phyloP scores from a whole-genome alignment of 2,329 filamentous ascomycete genomes.

The Pyricularia pennisetigena region DNA sequence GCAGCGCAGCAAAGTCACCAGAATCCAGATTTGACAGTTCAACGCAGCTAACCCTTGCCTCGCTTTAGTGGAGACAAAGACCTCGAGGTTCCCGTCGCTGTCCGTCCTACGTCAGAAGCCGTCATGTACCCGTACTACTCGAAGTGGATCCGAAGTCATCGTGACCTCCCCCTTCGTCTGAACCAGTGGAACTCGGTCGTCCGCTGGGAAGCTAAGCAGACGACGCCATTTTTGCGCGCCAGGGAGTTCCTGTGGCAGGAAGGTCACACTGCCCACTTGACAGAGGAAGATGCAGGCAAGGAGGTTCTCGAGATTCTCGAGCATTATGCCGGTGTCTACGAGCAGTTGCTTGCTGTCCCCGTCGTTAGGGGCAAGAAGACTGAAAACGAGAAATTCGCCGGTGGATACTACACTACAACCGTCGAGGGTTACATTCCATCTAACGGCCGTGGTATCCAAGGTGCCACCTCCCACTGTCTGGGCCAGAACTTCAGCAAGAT shows the following conservation, averaged over 20 bases:
- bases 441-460: conserved; percentile 94
- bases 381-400: conserved; percentile 96
- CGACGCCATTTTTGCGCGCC: conserved; percentile 76
- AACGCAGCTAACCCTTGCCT: conserved; percentile 12
- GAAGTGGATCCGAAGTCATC: conserved; percentile 94
- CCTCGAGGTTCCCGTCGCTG: conserved; percentile 68
- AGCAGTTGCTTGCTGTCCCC: conserved; percentile 86
- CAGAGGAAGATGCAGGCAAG: conserved; percentile 65
- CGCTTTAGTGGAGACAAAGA: conserved; percentile 70
- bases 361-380: conserved; percentile 93
- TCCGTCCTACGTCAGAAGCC: conserved; percentile 59
- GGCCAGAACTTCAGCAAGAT: conserved; percentile 99
- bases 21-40: background rate
- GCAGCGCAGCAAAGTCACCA: background rate
- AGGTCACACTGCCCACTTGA: conserved; percentile 83
- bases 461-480: conserved; percentile 85
- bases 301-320: conserved; percentile 93
- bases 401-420: conserved; percentile 92
- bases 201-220: conserved; percentile 95
- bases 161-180: conserved; percentile 84
- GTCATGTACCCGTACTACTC: conserved; percentile 96
- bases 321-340: conserved; percentile 84
- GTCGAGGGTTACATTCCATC: conserved; percentile 95
- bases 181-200: conserved; percentile 93
- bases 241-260: conserved; percentile 98